A percentile compares a stretch with the other conserved stretches of the same genome.
Evolutionary conservation across 306 rosid genomes (phyloP).

Genomic region (Vigna reflexopilosa): DNA sequence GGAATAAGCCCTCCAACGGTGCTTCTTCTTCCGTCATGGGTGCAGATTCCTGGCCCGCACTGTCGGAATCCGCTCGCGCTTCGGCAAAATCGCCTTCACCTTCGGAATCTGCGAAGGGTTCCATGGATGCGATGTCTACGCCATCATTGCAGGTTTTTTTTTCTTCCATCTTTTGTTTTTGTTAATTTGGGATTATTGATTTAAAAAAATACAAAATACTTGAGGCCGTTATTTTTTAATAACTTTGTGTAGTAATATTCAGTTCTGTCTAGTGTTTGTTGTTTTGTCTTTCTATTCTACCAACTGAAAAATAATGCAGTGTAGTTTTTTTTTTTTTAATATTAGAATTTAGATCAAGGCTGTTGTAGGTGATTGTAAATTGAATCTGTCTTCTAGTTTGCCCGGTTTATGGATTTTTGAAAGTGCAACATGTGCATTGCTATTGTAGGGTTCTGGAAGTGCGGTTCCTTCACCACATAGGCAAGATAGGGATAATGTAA

Average conservation of each 20-base stretch:
- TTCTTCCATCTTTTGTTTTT: background rate
- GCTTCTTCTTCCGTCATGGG: slow-evolving; percentile 67
- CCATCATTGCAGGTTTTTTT: slow-evolving; percentile 63
- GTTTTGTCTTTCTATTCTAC: background rate
- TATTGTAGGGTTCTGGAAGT: slow-evolving; percentile 64
- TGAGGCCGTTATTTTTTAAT: background rate
- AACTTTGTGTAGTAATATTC: too few species aligned
- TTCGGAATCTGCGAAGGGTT: slow-evolving; percentile 54
- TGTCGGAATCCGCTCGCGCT: slow-evolving; percentile 67
- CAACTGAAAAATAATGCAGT: background rate
- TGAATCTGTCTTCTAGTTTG: background rate
- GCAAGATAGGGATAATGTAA: slow-evolving; percentile 53
- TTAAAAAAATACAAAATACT: background rate
- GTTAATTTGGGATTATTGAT: background rate
- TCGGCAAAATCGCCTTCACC: slow-evolving; percentile 51
- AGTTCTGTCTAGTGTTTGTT: background rate
- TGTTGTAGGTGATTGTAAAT: slow-evolving; percentile 4
- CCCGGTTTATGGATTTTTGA: background rate
- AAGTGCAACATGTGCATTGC: slow-evolving; percentile 35
- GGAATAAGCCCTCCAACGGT: slow-evolving; percentile 85
- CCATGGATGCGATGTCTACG: slow-evolving; percentile 48
- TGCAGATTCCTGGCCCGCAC: slow-evolving; percentile 87
- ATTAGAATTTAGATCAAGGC: background rate
- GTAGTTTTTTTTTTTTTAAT: background rate
- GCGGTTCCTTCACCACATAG: slow-evolving; percentile 57